Base-by-base conservation (phyloP, 2,329 filamentous ascomycete genomes). In the Ophiocordyceps camponoti-leonardi region DNA sequence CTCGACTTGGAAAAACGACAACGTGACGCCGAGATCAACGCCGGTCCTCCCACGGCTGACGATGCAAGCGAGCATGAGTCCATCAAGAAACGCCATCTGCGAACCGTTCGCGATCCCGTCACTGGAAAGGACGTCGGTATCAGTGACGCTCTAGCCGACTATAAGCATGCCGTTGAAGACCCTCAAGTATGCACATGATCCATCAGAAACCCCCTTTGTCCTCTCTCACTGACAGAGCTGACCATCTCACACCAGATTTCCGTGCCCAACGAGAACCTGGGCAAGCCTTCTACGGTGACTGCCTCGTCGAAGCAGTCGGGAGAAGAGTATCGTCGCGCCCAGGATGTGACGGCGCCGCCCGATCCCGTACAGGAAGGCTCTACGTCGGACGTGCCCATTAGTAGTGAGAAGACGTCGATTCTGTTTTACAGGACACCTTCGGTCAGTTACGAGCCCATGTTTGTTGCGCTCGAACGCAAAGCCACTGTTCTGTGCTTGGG, bases 401-500 rank as follows among this genome's bases (percentile, higher is more conserved):
- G 88, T 57, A 90, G 88, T 55, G 90, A 96, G 59, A 95, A 92
- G 72, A 96, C 92, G 4, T 95, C 94, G 50, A 81, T 96, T 18
- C 73, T 95, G 28, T 96, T 96, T 63, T 90, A 95, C 61, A 90
- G 92, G 16, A 96, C 90, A 0, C 90, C 90, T 0, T 83, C 83
- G 0, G 75, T 94, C 52, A 86, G 81, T 66, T 94, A 86, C 58
- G 86, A 94, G 61, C 86, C 88, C 5, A 94, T 87, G 74, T 95
- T 84, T 59, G 75, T 71, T 19, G 63, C 75, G 13, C 62, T 95
- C 47, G 86, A 96, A 63, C 75, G 77, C 51, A 76, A 81, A 11
- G 84, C 82, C n/a, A 78, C 76, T 42, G 67, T 77, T 1, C 64
- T 95, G 5, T 84, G 83, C 52, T 66, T 71, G 12, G 81, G 70